phyloP scores from a whole-genome alignment of 805 yeast genomes.

The Yamadazyma paraphyllophila region DNA sequence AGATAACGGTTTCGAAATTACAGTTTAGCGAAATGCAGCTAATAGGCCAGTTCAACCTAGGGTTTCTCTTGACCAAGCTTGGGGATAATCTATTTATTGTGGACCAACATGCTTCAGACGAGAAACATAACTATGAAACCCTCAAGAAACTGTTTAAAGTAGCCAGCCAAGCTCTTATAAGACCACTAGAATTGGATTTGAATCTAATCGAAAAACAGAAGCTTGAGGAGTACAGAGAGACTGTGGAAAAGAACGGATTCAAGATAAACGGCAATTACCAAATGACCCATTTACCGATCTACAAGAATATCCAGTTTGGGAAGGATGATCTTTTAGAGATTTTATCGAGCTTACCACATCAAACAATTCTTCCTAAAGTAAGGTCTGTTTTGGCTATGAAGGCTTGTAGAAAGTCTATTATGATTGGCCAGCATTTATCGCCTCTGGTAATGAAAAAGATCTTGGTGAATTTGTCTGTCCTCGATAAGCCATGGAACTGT shows the following conservation, averaged over 20 bases:
- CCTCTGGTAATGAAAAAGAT: conserved; percentile 61
- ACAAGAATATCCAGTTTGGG: conserved; percentile 67
- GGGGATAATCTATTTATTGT: conserved; percentile 70
- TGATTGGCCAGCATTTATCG: conserved; percentile 81
- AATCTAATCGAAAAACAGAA: conserved; percentile 76
- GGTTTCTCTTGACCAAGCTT: conserved; percentile 77
- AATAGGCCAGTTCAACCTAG: conserved; percentile 94
- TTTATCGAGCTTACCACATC: conserved; percentile 39
- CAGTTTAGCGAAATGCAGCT: conserved; percentile 77
- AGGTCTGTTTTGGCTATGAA: conserved; percentile 88
- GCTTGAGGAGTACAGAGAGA: conserved; percentile 55
- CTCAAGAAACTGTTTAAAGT: conserved; percentile 52
- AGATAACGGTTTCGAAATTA: conserved; percentile 51
- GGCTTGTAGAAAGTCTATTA: conserved; percentile 90
- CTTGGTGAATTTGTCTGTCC: conserved; percentile 61
- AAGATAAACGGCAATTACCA: conserved; percentile 47
- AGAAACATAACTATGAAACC: conserved; percentile 83
- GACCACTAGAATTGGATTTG: conserved; percentile 57
- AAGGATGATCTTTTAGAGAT: conserved; percentile 73
- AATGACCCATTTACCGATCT: conserved; percentile 66
- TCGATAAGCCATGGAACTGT: conserved; percentile 94
- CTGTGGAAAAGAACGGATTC: conserved; percentile 79
- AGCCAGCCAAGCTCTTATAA: conserved; percentile 64
- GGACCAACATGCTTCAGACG: conserved; percentile 98
- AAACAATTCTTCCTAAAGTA: conserved; percentile 53